Conservation (phyloP, 2,329 filamentous ascomycete species). For the Bipolaris gigantea region DNA sequence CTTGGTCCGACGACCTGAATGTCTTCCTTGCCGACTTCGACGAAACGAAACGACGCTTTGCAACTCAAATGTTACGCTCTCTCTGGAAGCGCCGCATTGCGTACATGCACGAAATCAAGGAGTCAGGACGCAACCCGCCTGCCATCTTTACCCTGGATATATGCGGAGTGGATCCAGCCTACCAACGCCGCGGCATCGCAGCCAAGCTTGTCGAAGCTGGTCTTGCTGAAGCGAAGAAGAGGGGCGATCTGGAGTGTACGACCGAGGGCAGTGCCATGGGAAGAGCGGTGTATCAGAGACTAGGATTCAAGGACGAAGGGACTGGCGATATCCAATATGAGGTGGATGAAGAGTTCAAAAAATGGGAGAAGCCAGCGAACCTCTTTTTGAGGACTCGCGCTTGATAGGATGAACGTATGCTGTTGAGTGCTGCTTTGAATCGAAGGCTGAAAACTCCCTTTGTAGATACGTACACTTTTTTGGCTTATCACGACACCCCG, state of each 20-base stretch:
- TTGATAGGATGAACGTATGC: slow-evolving; percentile 2
- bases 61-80: slow-evolving; percentile 50
- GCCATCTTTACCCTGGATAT: slow-evolving; percentile 53
- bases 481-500: not conserved
- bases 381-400: slow-evolving; percentile 41
- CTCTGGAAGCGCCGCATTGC: slow-evolving; percentile 50
- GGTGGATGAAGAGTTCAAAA: slow-evolving; percentile 40
- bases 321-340: slow-evolving; percentile 34
- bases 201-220: slow-evolving; percentile 40
- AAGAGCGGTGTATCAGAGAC: slow-evolving; percentile 34
- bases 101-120: slow-evolving; percentile 31
- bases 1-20: slow-evolving; percentile 25
- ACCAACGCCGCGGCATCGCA: slow-evolving; percentile 52
- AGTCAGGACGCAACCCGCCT: slow-evolving; percentile 40
- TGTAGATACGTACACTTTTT: slow-evolving; percentile 2
- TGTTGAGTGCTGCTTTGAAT: not conserved
- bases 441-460: not conserved
- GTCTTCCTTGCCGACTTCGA: slow-evolving; percentile 42
- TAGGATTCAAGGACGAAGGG: slow-evolving; percentile 41
- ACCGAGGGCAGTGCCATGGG: slow-evolving; percentile 45
- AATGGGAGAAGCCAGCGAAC: slow-evolving; percentile 37
- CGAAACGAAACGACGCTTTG: slow-evolving; percentile 51
- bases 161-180: slow-evolving; percentile 55
- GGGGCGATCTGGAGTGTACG: slow-evolving; percentile 41
- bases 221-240: slow-evolving; percentile 38